These are phyloP conservation scores for Thermoascus crustaceus DNA, from an alignment of 2,329 filamentous ascomycete species.

Conservation along the genomic window DNA sequence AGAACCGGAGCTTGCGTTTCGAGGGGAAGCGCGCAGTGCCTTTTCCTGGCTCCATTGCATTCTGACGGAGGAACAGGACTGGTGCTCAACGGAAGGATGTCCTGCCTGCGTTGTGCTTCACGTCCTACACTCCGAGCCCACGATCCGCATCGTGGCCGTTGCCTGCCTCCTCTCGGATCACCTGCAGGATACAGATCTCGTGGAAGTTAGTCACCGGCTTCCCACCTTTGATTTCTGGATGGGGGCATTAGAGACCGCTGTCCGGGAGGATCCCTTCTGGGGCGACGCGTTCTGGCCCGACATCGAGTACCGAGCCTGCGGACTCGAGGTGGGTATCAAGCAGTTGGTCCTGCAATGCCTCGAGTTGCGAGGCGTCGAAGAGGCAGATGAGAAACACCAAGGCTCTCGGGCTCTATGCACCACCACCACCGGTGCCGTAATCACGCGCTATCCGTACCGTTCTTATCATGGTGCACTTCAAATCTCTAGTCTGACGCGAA, in stretches of 20 bases:
- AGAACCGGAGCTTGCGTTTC: conserved; percentile 51
- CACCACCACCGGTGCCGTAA: conserved; percentile 12
- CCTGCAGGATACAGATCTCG: conserved; percentile 18
- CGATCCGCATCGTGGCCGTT: conserved; percentile 35
- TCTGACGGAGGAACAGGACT: conserved; percentile 48
- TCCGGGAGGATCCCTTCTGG: conserved; percentile 38
- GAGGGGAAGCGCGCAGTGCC: conserved; percentile 47
- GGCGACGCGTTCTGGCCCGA: conserved; percentile 35
- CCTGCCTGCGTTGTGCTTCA: conserved; percentile 40
- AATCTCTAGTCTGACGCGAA: conserved; percentile 23
- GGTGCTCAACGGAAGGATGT: conserved; percentile 50
- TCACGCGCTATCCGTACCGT: conserved; percentile 15
- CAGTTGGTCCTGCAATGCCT: conserved; percentile 33
- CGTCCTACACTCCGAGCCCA: conserved; percentile 37
- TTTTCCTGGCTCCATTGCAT: conserved; percentile 55
- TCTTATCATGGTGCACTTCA: conserved; percentile 17
- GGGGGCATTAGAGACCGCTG: conserved; percentile 28
- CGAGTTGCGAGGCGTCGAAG: conserved; percentile 21
- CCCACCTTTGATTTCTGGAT: conserved; percentile 34
- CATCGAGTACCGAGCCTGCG: conserved; percentile 32
- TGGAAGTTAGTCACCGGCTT: conserved; percentile 12
- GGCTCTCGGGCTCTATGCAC: conserved; percentile 12
- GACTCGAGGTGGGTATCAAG: conserved; percentile 31
- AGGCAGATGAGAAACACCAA: conserved; percentile 14
- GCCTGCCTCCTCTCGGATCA: conserved; percentile 33